Percentiles rank a stretch among this genome's conserved stretches.
Conservation (phyloP, 345 rosid species). For the Eucalyptus pauciflora region DNA sequence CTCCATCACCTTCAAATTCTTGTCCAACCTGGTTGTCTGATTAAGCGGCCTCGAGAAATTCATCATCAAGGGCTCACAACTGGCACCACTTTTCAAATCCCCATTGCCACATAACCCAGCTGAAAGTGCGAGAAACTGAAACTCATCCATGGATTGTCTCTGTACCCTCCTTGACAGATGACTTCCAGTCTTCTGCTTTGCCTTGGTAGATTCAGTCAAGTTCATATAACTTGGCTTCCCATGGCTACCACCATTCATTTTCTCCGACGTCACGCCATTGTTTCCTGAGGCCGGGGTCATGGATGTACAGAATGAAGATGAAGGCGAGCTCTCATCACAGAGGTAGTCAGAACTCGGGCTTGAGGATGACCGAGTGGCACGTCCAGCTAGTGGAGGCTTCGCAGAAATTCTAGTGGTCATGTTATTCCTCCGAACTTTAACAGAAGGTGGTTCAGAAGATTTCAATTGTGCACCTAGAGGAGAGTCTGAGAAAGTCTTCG, state of each 20-base stretch:
- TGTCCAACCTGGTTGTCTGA: conserved; percentile 23
- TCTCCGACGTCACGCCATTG: conserved; percentile 39
- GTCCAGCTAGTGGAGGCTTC: conserved; percentile 36
- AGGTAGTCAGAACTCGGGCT: conserved; percentile 67
- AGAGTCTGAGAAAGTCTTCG: conserved; percentile 11
- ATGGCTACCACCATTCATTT: conserved; percentile 35
- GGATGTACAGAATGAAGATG: conserved; percentile 72
- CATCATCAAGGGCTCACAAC: conserved; percentile 29
- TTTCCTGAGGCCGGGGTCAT: conserved; percentile 50
- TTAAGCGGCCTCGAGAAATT: conserved; percentile 40
- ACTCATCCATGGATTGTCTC: conserved; percentile 92
- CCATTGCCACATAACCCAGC: conserved; percentile 20
- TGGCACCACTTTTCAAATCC: conserved; percentile 23
- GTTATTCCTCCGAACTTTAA: conserved; percentile 63
- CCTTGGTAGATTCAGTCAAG: conserved; percentile 82
- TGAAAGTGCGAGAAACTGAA: conserved; percentile 56
- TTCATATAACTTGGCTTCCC: conserved; percentile 76
- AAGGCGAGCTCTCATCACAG: conserved; percentile 67
- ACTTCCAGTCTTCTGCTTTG: conserved; percentile 33
- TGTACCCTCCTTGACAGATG: conserved; percentile 22
- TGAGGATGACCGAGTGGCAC: conserved; percentile 43
- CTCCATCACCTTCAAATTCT: conserved; percentile 7
- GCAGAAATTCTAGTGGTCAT: conserved; percentile 71
- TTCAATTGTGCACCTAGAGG: conserved; percentile 13
- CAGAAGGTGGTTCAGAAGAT: conserved; percentile 32